A percentile compares a stretch with the other conserved stretches of the same genome.
Conservation (phyloP, 441 rosid species). For the Erodium chrysanthum region DNA sequence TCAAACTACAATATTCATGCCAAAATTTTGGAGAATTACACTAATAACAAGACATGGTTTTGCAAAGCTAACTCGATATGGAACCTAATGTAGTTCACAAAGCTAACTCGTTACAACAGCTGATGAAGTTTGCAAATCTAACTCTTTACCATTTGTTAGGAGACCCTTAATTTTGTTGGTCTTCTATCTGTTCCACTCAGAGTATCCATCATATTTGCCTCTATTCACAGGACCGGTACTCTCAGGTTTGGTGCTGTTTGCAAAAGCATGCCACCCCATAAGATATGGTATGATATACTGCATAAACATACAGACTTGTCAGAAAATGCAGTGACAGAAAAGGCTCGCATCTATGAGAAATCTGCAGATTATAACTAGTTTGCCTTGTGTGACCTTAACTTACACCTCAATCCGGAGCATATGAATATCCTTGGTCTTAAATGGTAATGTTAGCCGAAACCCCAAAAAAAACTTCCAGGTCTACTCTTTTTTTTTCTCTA, state of each 20-base stretch:
- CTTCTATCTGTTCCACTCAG: conserved; percentile 64
- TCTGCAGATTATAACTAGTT: neutral
- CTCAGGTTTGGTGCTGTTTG: conserved; percentile 44
- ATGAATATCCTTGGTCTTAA: neutral
- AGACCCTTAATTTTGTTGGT: neutral
- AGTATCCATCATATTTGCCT: conserved; percentile 47
- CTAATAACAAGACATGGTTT: neutral
- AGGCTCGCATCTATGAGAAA: neutral
- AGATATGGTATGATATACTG: conserved; percentile 80
- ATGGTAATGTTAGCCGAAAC: neutral
- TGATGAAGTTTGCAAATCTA: neutral
- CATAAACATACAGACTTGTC: conserved; percentile 13
- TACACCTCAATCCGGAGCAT: neutral
- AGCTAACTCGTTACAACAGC: neutral
- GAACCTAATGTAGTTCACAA: no score
- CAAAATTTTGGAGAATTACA: neutral
- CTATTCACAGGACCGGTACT: conserved; percentile 21
- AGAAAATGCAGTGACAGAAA: neutral
- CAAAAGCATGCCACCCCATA: conserved; percentile 78
- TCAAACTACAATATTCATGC: neutral
- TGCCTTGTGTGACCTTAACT: neutral
- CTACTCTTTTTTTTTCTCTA: neutral
- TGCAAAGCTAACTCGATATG: no score
- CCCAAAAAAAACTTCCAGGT: neutral
- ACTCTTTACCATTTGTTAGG: neutral